Evolutionary conservation across 306 rosid genomes (phyloP).

Genomic region (Rosa chinensis): DNA sequence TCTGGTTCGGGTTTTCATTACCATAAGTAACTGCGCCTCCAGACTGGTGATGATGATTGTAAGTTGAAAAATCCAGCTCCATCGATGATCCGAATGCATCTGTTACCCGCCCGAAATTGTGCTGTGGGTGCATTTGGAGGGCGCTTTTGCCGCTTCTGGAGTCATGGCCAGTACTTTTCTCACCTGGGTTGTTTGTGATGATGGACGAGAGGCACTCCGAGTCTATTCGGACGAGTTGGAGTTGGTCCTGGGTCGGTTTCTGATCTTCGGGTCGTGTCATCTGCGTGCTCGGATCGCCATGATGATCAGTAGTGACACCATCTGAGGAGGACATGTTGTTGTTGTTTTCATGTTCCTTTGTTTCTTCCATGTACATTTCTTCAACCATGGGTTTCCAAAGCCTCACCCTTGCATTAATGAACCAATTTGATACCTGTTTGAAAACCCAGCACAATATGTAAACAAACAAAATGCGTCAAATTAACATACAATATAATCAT

Average conservation of each 20-base stretch:
- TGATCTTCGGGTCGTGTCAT: constrained; percentile 37
- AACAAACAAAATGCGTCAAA: constrained; percentile 23
- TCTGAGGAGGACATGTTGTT: constrained; percentile 43
- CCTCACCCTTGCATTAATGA: constrained; percentile 93
- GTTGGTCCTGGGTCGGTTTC: constrained; percentile 51
- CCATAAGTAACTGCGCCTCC: constrained; percentile 30
- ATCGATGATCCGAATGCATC: constrained; percentile 53
- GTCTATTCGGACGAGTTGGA: constrained; percentile 57
- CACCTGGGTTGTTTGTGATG: constrained; percentile 49
- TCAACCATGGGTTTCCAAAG: constrained; percentile 99
- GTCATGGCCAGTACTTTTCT: constrained; percentile 26
- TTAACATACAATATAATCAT: not conserved
- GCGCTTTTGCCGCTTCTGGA: constrained; percentile 20
- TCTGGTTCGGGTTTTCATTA: constrained; percentile 26
- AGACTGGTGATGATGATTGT: constrained; percentile 36
- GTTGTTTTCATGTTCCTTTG: constrained; percentile 51
- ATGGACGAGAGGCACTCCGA: constrained; percentile 69
- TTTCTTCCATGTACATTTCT: constrained; percentile 86
- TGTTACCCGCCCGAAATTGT: constrained; percentile 35
- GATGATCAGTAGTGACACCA: constrained; percentile 26
- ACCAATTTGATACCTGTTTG: constrained; percentile 94
- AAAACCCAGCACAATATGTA: constrained; percentile 7
- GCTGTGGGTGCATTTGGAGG: constrained; percentile 35
- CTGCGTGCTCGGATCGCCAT: not conserved
- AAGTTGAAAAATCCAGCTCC: constrained; percentile 73